Evolutionary conservation across 1,284 basidiomycete genomes (phyloP), one percentile per base, ranked within the genome.

Genomic region (Sutorius eximius): DNA sequence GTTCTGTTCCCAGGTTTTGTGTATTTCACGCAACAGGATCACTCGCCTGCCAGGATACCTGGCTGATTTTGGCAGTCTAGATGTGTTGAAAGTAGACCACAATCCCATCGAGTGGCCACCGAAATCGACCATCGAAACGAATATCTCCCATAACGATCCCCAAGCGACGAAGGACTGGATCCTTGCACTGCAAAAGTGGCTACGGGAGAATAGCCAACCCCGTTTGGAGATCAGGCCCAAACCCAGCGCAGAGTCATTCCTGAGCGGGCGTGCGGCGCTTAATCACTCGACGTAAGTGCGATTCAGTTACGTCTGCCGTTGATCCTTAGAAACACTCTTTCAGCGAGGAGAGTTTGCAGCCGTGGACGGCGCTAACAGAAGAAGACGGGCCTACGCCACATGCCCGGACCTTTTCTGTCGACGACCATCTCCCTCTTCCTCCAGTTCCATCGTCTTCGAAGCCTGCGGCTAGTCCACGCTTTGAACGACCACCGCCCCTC

Each of bases 21-120:
- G 89, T 29, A 77, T 98, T 48, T 86, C 92, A 20, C 85, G 86
- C 67, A 99, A 99, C 74, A 89, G 86, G 68, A 77, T 99, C 46
- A 82, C 82, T 37, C 79, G 82, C 18, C 78, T 99, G 1, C 96
- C 96, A 1, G 67, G 77, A 5, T 98, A 96, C 71, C 71, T 98
- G 41, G 73, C 80, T 16, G 80, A 86, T 57, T 95, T 97, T 70
- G 74, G 73, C 33, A 78, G 82, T 51, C 77, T 99, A 34, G 85
- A 87, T 51, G 82, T 96, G 30, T 80, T 98, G 67, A 94, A 93
- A 70, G 77, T 93, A 10, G 95, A 97, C 63, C 86, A 88, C 60
- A 98, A 98, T 67, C 93, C 93, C 2, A 80, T 98, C 37, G 87
- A 93, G 70, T 98, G 95, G 94, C 96, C 96, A 2, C 85, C 87